These are phyloP conservation scores for Alternaria brassicae DNA, from an alignment of 2,329 filamentous ascomycete genomes.

Conservation along the genomic window DNA sequence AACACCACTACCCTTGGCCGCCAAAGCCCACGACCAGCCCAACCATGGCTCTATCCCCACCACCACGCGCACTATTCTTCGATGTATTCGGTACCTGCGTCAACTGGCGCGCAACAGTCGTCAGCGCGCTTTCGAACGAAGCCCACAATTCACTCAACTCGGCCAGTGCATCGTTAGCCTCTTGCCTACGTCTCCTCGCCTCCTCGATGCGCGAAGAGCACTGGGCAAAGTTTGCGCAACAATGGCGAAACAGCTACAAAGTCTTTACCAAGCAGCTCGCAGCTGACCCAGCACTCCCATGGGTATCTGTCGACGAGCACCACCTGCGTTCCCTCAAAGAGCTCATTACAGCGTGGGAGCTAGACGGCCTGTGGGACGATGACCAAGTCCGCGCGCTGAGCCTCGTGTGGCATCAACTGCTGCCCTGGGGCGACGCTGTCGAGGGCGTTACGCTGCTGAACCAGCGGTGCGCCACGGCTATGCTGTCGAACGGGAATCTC, in stretches of 20 bases:
- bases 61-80: slow-evolving; percentile 69
- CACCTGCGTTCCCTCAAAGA: slow-evolving; percentile 68
- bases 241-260: slow-evolving; percentile 73
- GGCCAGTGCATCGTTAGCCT: slow-evolving; percentile 55
- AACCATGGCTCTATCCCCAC: slow-evolving; percentile 33
- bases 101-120: slow-evolving; percentile 76
- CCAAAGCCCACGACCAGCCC: slow-evolving; percentile 11
- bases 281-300: slow-evolving; percentile 54
- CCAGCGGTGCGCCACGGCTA: slow-evolving; percentile 64
- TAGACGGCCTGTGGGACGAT: slow-evolving; percentile 65
- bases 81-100: slow-evolving; percentile 84
- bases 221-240: slow-evolving; percentile 71
- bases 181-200: slow-evolving; percentile 57
- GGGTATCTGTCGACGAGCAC: slow-evolving; percentile 76
- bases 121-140: slow-evolving; percentile 62
- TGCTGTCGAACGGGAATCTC: slow-evolving; percentile 77
- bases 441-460: slow-evolving; percentile 65
- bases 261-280: slow-evolving; percentile 65
- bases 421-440: slow-evolving; percentile 71
- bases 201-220: slow-evolving; percentile 61
- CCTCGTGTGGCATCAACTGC: slow-evolving; percentile 74
- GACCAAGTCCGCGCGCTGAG: slow-evolving; percentile 54
- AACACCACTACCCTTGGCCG: neutral
- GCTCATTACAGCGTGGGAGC: slow-evolving; percentile 63
- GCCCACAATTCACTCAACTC: slow-evolving; percentile 59